These are phyloP conservation scores for Chrysoporthe deuterocubensis DNA, from an alignment of 2,329 filamentous ascomycete species.

Conservation along the genomic window DNA sequence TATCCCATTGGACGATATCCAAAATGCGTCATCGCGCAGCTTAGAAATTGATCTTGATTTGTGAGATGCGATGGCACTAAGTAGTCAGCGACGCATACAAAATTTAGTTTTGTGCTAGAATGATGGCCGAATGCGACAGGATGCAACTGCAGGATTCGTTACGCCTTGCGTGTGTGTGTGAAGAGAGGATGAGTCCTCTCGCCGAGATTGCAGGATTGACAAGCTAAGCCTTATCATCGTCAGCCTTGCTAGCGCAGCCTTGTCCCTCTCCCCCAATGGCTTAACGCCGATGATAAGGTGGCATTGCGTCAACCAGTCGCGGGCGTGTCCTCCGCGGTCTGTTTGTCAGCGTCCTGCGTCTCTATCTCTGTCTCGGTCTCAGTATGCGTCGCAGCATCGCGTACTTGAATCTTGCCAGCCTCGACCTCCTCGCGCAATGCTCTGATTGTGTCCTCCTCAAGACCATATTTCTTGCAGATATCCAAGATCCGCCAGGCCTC, in stretches of 20 bases:
- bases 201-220: no score
- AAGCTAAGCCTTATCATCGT: neutral
- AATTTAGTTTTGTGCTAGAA: neutral
- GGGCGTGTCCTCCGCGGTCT: neutral
- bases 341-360: neutral
- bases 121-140: neutral
- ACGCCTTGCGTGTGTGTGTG: neutral
- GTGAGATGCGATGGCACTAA: neutral
- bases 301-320: neutral
- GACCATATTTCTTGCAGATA: conserved; percentile 23
- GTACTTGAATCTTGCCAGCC: conserved; percentile 12
- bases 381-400: neutral
- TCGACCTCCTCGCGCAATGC: conserved; percentile 27
- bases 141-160: neutral
- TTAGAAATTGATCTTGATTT: conserved; percentile 21
- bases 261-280: neutral
- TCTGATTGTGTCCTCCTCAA: conserved; percentile 19
- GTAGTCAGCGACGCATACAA: neutral
- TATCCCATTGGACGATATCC: conserved; percentile 12
- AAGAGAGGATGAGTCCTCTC: no score
- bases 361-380: neutral
- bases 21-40: conserved; percentile 20
- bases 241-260: neutral
- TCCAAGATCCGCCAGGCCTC: conserved; percentile 28
- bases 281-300: neutral